These are phyloP conservation scores for Asclepias syriaca DNA, from an alignment of 257 asterid species.

Conservation along the genomic window DNA sequence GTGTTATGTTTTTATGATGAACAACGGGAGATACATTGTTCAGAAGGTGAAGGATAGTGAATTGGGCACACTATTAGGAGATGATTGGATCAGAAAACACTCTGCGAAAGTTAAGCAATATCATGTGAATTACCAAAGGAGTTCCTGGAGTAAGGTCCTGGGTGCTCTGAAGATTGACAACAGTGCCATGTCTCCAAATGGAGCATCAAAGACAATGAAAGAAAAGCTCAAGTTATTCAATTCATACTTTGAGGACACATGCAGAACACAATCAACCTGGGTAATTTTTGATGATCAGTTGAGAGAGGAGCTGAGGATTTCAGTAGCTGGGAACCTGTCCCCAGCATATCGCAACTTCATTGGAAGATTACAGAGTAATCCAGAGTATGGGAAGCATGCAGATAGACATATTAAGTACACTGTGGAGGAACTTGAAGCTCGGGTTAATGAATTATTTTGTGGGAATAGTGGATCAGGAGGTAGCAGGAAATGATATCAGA, in stretches of 20 bases:
- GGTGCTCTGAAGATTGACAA: slow-evolving; percentile 65
- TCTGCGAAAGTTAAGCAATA: slow-evolving; percentile 70
- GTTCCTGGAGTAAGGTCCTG: slow-evolving; percentile 87
- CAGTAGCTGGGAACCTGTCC: slow-evolving; percentile 43
- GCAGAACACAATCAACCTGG: slow-evolving; percentile 69
- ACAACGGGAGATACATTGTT: slow-evolving; percentile 79
- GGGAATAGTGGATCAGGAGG: slow-evolving; percentile 36
- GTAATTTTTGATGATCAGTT: slow-evolving; percentile 70
- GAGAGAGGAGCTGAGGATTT: slow-evolving; percentile 70
- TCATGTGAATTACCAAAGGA: slow-evolving; percentile 74
- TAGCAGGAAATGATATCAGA: slow-evolving; percentile 52
- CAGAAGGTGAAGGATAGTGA: slow-evolving; percentile 79
- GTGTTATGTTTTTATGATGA: slow-evolving; percentile 84
- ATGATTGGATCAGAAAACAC: slow-evolving; percentile 86
- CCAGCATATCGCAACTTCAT: slow-evolving; percentile 69
- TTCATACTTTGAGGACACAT: slow-evolving; percentile 65
- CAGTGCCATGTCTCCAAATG: slow-evolving; percentile 48
- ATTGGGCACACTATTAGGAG: slow-evolving; percentile 73
- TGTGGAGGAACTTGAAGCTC: slow-evolving; percentile 70
- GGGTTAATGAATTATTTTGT: slow-evolving; percentile 55
- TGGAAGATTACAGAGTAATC: slow-evolving; percentile 43
- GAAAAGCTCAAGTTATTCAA: slow-evolving; percentile 82
- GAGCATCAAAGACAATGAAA: slow-evolving; percentile 50
- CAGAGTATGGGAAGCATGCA: slow-evolving; percentile 54
- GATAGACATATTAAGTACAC: slow-evolving; percentile 69